Evolutionary conservation across 2,329 filamentous ascomycete genomes (phyloP), one percentile per base, ranked within the genome.

Genomic region (Pseudocercospora cruenta): DNA sequence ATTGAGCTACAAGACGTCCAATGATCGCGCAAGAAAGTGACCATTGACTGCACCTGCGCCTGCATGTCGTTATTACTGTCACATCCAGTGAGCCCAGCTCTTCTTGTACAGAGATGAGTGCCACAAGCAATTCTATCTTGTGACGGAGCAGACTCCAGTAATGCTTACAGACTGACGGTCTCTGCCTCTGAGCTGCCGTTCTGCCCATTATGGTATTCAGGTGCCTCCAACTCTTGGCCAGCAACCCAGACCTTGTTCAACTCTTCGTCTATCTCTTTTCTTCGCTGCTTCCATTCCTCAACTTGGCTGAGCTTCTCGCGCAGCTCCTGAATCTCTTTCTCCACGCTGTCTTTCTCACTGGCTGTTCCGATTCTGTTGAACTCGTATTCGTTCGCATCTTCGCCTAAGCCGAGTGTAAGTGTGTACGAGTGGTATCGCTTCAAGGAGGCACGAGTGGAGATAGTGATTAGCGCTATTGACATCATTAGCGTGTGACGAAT

Each of bases 391-490:
- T 92, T 90, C n/a, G 91, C 92, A 59, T 88, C 86, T 16, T 91
- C 88, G 60, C 94, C 94, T 66, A 91, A 82, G 28, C 94, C 94
- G 4, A 99, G 87, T 2, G 90, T 90, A 9, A 99, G 88, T 72
- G 96, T 96, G 80, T 89, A 97, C 0, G 90, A 94, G 81, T 99
- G 95, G 76, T 98, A 98, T 75, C 94, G 94, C 80, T 97, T 97
- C 65, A 99, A 85, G 22, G 93, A 96, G 14, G 92, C 94, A 51
- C 95, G 90, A 0, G 95, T 99, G 1, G 93, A 97, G 67, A 99
- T 94, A 0, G 95, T 99, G 73, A 99, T 95, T 3, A 99, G 83
- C 1, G 95, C 90, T 92, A 67, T 10, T 19, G 31, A 19, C 16
- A 4, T 54, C n/a, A 16, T 68, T 60, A 67, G 66, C 33, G 21